Base-by-base conservation (phyloP, 2,329 filamentous ascomycete species). In the Stachybotrys echinatus region DNA sequence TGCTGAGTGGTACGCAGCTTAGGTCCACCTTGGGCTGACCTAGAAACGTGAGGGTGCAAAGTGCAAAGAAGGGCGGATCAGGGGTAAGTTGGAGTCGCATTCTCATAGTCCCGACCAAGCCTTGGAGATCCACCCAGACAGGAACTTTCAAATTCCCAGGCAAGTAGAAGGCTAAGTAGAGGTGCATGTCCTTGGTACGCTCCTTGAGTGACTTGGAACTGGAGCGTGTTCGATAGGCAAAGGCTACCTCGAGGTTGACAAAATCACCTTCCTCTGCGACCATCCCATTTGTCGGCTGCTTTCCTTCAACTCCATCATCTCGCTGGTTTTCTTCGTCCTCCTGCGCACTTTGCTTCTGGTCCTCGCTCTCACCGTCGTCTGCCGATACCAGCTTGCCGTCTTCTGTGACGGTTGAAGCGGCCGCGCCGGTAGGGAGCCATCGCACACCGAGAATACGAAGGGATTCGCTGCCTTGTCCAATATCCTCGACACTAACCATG, bases 231-330 rank as follows among this genome's bases (percentile, higher is more conserved):
- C 84, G 76, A 64, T 91, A 92, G 2, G 87, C 83, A 58, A 91
- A 85, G 0, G 85, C 85, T 17, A 90, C 71, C 61, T 92, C 88
- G 48, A 91, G 68, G 59, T 91, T 91, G 63, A 90, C 77, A 58
- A 90, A 90, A 55, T 89, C 86, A 12, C 87, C 87, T 61, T 89
- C 85, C 64, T 89, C 87, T 2, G 84, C 86, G 58, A 88, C 83
- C 83, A 89, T 86, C 2, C 83, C 84, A 57, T 84, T 76, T 3
- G 66, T 66, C 19, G 70, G 17, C 70, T 60, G 12, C 46, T 71
- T 55, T 5, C 56, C 53, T 8, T 61, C 54, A 19, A 64, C 55
- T 21, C 57, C 55, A 40, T 58, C 50, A 2, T 61, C 59, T 14
- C 71, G 75, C 21, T 70, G 62, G 38, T 50, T 47, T 2, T 31